Evolutionary conservation across 2,329 filamentous ascomycete genomes (phyloP).

Genomic region (Penicillium sp.): DNA sequence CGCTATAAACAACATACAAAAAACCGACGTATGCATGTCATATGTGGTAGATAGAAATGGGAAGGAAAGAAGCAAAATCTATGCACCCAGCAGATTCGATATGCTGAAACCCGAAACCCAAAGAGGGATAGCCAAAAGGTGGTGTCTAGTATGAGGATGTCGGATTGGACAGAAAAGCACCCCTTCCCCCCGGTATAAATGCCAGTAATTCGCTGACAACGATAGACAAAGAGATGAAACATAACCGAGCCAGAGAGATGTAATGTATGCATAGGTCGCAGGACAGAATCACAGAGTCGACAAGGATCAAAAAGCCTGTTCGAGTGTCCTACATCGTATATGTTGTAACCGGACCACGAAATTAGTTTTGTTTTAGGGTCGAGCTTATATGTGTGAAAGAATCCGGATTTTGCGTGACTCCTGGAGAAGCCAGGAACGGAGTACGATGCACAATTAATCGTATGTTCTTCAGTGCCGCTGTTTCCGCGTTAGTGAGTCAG

Average conservation of each 20-base stretch:
- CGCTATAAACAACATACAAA: conserved; percentile 1
- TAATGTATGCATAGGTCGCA: not conserved
- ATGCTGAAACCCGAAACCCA: not conserved
- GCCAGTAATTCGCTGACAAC: not conserved
- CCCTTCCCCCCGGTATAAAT: no score
- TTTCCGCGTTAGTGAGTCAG: conserved; percentile 14
- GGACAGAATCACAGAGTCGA: not conserved
- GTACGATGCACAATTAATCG: not conserved
- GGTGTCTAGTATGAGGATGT: not conserved
- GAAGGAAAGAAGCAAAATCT: not conserved
- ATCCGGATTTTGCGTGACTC: not conserved
- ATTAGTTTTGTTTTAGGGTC: not conserved
- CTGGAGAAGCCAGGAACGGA: not conserved
- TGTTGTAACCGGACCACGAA: not conserved
- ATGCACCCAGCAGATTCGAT: not conserved
- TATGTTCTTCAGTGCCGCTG: conserved; percentile 4
- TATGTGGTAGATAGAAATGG: not conserved
- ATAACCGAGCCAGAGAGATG: not conserved
- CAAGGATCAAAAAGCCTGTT: not conserved
- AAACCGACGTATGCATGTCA: not conserved
- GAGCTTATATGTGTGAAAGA: not conserved
- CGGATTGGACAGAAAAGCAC: not conserved
- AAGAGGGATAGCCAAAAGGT: not conserved
- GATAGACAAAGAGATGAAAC: not conserved
- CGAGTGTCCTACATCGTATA: not conserved